Base-by-base conservation (phyloP, 257 asterid species). In the Eustoma russellianum region DNA sequence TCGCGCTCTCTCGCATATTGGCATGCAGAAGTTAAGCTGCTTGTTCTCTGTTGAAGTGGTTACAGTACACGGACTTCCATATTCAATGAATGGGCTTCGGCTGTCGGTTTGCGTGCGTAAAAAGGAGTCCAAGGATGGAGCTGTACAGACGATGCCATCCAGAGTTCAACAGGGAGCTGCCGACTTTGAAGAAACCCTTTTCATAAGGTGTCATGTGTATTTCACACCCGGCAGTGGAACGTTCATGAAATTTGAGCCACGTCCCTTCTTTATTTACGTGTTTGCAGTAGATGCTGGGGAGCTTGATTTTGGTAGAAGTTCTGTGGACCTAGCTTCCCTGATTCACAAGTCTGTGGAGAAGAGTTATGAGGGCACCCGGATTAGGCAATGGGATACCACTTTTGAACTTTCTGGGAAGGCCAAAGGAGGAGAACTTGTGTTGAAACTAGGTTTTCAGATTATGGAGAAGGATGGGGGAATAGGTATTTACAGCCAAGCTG, bases 381-480 rank as follows among this genome's bases (percentile, higher is more conserved):
- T 81, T 5, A 55, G 81, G 69, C 94, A 87, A 63, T 91, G 98
- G 98, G 94, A 91, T 48, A 72, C 64, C 2, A 67, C 65, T 41
- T 85, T 80, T 41, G 55, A 58, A 44, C 81, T 91, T 7, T 57
- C 73, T 0, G 96, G 97, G 5, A 91, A 91, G 56, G 98, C 98
- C 7, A 82, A 76, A 59, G 98, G 97, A 0, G 98, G 98, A 10
- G 89, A 88, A 61, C 86, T 87, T 33, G 79, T 84, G 16, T 64
- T 91, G 60, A 91, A 87, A 60, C 59, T 91, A 33, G 95, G 98
- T 13, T 91, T 91, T 62, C 98, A 91, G 72, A 87, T 91, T 7
- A 91, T 91, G 98, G 98, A 91, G 74, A 91, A 91, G 43, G 98
- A 91, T 68, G 98, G 95, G 14, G 96, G 93, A 1, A 48, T 74